Percentiles rank a stretch among this genome's conserved stretches.
Evolutionary conservation across 257 asterid species (phyloP).

Genomic region (Solanum chilense): DNA sequence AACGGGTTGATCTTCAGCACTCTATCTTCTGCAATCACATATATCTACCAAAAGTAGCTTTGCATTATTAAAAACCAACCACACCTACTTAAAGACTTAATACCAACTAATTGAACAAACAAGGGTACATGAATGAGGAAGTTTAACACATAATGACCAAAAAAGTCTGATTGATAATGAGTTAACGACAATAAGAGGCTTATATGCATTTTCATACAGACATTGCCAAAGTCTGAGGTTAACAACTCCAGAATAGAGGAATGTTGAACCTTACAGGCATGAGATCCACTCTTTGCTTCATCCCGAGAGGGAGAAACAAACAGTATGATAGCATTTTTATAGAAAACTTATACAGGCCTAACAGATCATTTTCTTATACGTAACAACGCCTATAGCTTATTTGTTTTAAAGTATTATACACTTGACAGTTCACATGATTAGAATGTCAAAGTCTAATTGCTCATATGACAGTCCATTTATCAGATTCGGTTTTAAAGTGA

Average conservation of each 20-base stretch:
- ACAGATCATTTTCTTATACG: not conserved
- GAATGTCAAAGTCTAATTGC: not conserved
- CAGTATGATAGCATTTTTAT: not conserved
- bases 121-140: not conserved
- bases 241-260: not conserved
- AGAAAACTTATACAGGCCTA: not conserved
- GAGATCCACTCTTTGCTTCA: not conserved
- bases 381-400: not conserved
- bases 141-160: not conserved
- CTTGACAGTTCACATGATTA: not conserved
- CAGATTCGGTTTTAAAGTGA: not conserved
- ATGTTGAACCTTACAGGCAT: not conserved
- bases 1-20: slow-evolving; percentile 52
- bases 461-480: not conserved
- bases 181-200: not conserved
- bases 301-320: not conserved
- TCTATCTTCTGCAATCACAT: slow-evolving; percentile 77
- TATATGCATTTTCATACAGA: not conserved
- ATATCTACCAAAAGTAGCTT: slow-evolving; percentile 46
- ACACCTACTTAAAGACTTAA: not conserved
- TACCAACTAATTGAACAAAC: not conserved
- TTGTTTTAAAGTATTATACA: not conserved
- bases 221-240: not conserved
- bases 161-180: not conserved
- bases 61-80: not conserved